phyloP scores from a whole-genome alignment of 306 rosid genomes.

The Purshia tridentata region DNA sequence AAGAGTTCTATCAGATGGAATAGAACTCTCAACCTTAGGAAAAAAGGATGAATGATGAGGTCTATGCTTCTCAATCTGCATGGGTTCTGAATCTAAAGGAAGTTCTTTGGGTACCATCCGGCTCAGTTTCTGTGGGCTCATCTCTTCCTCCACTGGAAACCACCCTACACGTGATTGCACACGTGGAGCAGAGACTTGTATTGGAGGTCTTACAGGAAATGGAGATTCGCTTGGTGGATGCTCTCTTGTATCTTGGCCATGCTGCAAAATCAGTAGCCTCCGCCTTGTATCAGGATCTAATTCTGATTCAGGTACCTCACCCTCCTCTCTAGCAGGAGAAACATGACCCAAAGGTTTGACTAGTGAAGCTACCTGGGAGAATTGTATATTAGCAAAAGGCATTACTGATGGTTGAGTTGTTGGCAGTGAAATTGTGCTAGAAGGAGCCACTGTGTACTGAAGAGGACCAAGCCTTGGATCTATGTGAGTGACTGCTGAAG shows the following conservation, averaged over 20 bases:
- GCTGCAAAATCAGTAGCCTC: conserved; percentile 97
- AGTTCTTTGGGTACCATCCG: conserved; percentile 65
- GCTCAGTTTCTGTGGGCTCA: conserved; percentile 67
- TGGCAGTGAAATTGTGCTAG: conserved; percentile 61
- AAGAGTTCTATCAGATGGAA: conserved; percentile 68
- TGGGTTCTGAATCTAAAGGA: conserved; percentile 65
- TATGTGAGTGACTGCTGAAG: conserved; percentile 45
- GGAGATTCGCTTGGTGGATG: conserved; percentile 62
- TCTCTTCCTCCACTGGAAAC: conserved; percentile 90
- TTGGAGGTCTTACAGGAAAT: conserved; percentile 60
- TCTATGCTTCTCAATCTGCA: conserved; percentile 70
- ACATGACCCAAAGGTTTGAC: conserved; percentile 61
- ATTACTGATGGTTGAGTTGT: conserved; percentile 50
- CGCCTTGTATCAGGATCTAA: conserved; percentile 98
- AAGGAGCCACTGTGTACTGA: conserved; percentile 48
- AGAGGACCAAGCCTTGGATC: conserved; percentile 67
- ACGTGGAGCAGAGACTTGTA: conserved; percentile 59
- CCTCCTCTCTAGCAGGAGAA: conserved; percentile 99
- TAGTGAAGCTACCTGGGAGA: conserved; percentile 47
- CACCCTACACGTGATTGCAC: conserved; percentile 65
- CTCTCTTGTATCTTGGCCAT: conserved; percentile 95
- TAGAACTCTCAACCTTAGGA: conserved; percentile 66
- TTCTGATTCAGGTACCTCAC: conserved; percentile 98
- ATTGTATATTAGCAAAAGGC: conserved; percentile 55
- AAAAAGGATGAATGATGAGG: conserved; percentile 68